Conservation (phyloP, 495 filamentous ascomycete species). For the Neurospora sp. region DNA sequence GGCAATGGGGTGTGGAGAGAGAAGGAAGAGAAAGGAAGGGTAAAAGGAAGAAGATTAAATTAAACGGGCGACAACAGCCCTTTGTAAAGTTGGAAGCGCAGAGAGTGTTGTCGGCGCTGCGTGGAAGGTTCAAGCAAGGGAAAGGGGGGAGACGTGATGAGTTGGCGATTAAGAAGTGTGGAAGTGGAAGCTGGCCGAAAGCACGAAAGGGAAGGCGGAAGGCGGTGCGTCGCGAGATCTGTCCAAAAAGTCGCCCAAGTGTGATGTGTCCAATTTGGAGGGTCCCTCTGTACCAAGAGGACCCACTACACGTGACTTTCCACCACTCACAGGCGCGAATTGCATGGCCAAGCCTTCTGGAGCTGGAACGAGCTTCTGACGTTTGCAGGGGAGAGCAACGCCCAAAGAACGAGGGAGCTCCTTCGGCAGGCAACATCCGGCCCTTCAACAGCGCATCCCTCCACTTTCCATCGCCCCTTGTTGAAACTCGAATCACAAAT, state of each 20-base stretch:
- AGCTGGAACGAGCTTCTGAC: background rate
- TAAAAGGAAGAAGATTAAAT: slow-evolving; percentile 32
- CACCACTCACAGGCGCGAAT: background rate
- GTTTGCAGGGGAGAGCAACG: background rate
- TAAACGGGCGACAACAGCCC: slow-evolving; percentile 31
- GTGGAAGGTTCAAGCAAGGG: slow-evolving; percentile 20
- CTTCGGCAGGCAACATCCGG: background rate
- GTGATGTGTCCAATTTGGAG: slow-evolving; percentile 44
- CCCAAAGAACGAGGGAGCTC: background rate
- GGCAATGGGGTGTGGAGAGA: slow-evolving; percentile 27
- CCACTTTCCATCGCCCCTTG: background rate
- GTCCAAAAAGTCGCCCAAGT: slow-evolving; percentile 35
- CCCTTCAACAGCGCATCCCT: background rate
- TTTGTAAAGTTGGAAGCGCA: slow-evolving; percentile 14
- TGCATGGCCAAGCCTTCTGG: background rate
- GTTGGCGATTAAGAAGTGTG: slow-evolving; percentile 7
- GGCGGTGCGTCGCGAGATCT: slow-evolving; percentile 33
- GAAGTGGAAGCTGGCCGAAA: slow-evolving; percentile 10
- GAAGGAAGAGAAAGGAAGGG: slow-evolving; percentile 9
- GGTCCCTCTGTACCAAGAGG: slow-evolving; percentile 15
- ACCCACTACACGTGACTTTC: slow-evolving; percentile 24
- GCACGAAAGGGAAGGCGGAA: slow-evolving; percentile 22
- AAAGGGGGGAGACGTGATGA: slow-evolving; percentile 9
- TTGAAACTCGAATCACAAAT: background rate
- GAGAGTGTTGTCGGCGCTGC: slow-evolving; percentile 29